Conservation (phyloP, 139 green algal species). For the Zygnema circumcarinatum region DNA sequence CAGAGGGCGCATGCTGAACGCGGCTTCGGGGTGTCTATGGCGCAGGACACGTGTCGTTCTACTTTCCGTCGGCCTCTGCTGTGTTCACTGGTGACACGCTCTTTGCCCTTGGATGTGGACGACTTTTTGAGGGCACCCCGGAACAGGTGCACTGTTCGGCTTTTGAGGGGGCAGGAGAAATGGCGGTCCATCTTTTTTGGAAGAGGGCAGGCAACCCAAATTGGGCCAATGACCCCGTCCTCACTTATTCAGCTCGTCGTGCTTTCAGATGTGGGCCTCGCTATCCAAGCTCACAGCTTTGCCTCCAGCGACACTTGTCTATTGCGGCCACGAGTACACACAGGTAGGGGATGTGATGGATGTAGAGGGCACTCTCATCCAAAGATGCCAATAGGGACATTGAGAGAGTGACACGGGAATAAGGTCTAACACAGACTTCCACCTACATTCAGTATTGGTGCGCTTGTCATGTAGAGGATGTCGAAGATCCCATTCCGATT, state of each 20-base stretch:
- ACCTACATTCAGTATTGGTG: conserved; percentile 1
- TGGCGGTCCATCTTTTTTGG: not conserved
- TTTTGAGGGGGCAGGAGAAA: not conserved
- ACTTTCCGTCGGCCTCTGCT: conserved; percentile 53
- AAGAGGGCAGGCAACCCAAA: not conserved
- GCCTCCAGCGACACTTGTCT: conserved; percentile 59
- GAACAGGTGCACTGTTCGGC: conserved; percentile 40
- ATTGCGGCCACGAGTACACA: conserved; percentile 70
- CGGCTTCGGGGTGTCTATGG: not conserved
- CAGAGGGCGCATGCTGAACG: too few species aligned
- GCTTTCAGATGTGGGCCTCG: conserved; percentile 64
- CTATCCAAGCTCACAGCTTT: conserved; percentile 58
- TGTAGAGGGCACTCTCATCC: conserved; percentile 47
- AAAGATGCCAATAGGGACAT: conserved; percentile 38
- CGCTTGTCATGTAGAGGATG: not conserved
- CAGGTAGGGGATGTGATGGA: conserved; percentile 37
- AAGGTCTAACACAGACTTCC: not conserved
- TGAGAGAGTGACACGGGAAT: conserved; percentile 28
- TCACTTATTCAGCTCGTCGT: too few species aligned
- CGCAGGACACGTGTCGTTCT: conserved; percentile 62
- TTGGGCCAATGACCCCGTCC: not conserved
- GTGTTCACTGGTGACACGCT: conserved; percentile 67
- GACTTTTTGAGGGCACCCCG: conserved; percentile 65
- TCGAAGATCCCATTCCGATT: not conserved
- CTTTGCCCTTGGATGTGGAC: conserved; percentile 64